Evolutionary conservation across 1,284 basidiomycete species (phyloP), one percentile per base, ranked within the genome.

Genomic region (Sanghuangporus sanghuang): DNA sequence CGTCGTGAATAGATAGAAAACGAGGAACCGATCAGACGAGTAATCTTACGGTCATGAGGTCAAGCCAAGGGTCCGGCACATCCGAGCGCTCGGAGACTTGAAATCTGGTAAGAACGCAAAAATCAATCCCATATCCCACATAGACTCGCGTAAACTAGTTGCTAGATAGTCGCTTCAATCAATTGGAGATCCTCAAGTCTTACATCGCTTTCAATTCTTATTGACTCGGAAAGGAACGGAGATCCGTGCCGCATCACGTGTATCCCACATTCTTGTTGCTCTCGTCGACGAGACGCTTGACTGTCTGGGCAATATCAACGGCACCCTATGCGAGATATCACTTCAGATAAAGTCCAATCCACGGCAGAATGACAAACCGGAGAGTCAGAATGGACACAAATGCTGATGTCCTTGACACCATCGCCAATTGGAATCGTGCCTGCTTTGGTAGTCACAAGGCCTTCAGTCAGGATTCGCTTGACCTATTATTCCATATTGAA

Each of bases 361-460:
- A 35, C 21, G 6, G 48, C 12, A 40, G 42, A 38, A 27, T 9
- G 36, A 61, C 82, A 66, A 59, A 85, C 85, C 3, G 85, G 85
- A 0, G 85, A 86, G 64, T 87, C 86, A 0, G 84, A 86, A 68
- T 87, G 86, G 62, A 83, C 83, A 61, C 86, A 87, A 36, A 87
- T 86, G 2, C 84, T 81, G 0, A 87, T 79, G 59, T 85, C 80
- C 0, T 68, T 62, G 11, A 85, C 70, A 23, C 77, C 76, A 0
- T 74, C 70, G 1, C 77, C 78, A 6, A 86, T 73, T 3, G 79
- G 77, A 1, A 86, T 67, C 40, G 71, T 72, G 5, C 78, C 80
- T 11, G 71, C 69, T 5, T 76, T 71, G 1, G 85, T 84, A 9
- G 83, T 82, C 49, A 86, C 75, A 64, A 77, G 70, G 3, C 76